Conservation (phyloP, 2,329 filamentous ascomycete genomes). For the Metarhizium brunneum region DNA sequence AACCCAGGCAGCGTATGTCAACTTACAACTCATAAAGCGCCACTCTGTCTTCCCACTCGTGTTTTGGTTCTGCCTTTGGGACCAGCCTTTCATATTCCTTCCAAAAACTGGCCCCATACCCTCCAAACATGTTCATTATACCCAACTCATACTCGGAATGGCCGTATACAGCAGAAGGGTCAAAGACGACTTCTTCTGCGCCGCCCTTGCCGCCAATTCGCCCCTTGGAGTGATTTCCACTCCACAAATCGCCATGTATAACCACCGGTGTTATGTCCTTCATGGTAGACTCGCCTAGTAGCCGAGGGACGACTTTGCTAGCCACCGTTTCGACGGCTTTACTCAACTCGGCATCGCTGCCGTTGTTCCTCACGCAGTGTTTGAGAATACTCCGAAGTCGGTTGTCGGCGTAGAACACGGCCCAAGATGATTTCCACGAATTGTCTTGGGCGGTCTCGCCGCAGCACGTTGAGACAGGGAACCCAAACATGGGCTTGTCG, state of each 20-base stretch:
- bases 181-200: constrained; percentile 69
- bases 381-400: constrained; percentile 58
- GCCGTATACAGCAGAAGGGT: constrained; percentile 72
- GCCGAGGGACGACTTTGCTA: constrained; percentile 56
- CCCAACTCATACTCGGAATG: constrained; percentile 87
- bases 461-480: constrained; percentile 77
- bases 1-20: too few relatives aligned
- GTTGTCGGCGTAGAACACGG: constrained; percentile 75
- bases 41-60: constrained; percentile 79
- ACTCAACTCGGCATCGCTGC: constrained; percentile 51
- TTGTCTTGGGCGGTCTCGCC: constrained; percentile 80
- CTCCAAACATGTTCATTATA: constrained; percentile 96
- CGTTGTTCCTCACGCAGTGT: constrained; percentile 50
- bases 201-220: constrained; percentile 45
- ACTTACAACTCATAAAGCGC: constrained; percentile 73
- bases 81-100: constrained; percentile 67
- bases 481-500: constrained; percentile 63
- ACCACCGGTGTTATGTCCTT: constrained; percentile 62
- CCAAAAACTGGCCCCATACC: constrained; percentile 65
- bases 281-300: constrained; percentile 62
- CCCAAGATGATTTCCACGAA: constrained; percentile 62
- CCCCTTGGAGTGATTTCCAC: constrained; percentile 67
- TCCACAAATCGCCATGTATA: constrained; percentile 90
- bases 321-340: constrained; percentile 57
- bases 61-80: constrained; percentile 68